phyloP scores from a whole-genome alignment of 768 basidiomycete species.

The Hemileccinum impolitum region DNA sequence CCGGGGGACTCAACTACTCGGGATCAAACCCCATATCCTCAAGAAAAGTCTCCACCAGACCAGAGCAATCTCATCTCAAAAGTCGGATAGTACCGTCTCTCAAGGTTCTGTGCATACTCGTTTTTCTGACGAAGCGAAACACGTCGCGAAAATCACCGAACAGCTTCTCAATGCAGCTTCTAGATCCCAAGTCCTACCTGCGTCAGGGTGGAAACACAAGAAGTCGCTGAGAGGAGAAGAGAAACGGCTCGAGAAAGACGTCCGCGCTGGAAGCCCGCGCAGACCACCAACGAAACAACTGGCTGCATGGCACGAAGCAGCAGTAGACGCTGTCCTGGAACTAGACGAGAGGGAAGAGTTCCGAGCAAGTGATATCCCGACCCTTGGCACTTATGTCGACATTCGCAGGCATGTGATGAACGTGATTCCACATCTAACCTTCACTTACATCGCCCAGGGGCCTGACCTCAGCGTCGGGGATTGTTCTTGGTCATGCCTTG shows the following conservation, averaged over 20 bases:
- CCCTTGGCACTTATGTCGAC: conserved; percentile 51
- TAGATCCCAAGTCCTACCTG: conserved; percentile 20
- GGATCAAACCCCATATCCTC: conserved; percentile 17
- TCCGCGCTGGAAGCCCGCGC: conserved; percentile 11
- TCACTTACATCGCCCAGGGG: conserved; percentile 19
- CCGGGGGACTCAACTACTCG: conserved; percentile 18
- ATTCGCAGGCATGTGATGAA: conserved; percentile 41
- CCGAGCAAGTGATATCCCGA: conserved; percentile 17
- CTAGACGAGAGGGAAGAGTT: conserved; percentile 14
- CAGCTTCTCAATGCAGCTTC: conserved; percentile 35
- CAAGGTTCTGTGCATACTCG: not conserved
- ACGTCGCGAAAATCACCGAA: conserved; percentile 22
- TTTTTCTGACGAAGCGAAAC: conserved; percentile 2
- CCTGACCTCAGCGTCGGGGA: conserved; percentile 20
- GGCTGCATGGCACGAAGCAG: conserved; percentile 24
- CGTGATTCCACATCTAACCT: not conserved
- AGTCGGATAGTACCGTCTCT: not conserved
- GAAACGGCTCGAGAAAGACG: conserved; percentile 32
- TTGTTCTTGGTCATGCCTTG: conserved; percentile 30
- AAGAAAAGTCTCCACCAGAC: conserved; percentile 4
- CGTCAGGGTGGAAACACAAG: conserved; percentile 37
- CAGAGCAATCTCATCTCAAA: conserved; percentile 2
- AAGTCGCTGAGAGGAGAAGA: conserved; percentile 37
- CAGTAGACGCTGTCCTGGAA: conserved; percentile 8
- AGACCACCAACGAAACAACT: conserved; percentile 26